Base-by-base conservation (phyloP, 805 yeast genomes). In the Yarrowia bubula region DNA sequence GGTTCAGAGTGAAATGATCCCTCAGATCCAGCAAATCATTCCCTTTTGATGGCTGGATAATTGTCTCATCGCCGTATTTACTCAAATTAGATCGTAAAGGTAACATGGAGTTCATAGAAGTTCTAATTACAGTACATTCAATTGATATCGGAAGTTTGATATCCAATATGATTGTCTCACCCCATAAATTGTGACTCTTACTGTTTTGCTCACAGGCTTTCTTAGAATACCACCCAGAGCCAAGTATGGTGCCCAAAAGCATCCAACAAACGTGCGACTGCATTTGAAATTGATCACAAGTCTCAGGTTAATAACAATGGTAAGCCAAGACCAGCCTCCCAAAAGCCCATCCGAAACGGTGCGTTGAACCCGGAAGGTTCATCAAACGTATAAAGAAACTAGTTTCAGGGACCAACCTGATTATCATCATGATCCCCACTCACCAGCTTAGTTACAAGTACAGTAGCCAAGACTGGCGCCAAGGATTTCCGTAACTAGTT, bases 111-210 rank as follows among this genome's bases (percentile, higher is more conserved):
- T 14, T 44, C 15, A 8, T 17, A 41, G 28, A 22, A 22, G 28
- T 22, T 22, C 5, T 22, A 22, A 22, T 22, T 22, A 22, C 28
- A 22, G 28, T 22, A 22, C 38, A 35, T 11, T 43, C 10, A 15
- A 44, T 8, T 8, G 17, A 44, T 28, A 44, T n/a, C 8, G 17
- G 50, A 28, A 44, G 35, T n/a, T n/a, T 44, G 50, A 44, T 28
- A 44, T 47, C 51, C 38, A 47, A 47, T 32, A 47, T 47, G 8
- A 5, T 11, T 47, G 51, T 47, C 51, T 47, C 51, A 47, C 35
- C 9, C 8, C 8, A 6, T 18, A n/a, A 22, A 35, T 11, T 3
- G 13, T 47, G 37, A 47, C 50, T 28, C 35, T 44, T 44, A 28
- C 4, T 7, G 8, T 11, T 15, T 43, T 17, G 22, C 32, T 22